Conservation (phyloP, 352 stramenopile species). For the Pythium aquatile region DNA sequence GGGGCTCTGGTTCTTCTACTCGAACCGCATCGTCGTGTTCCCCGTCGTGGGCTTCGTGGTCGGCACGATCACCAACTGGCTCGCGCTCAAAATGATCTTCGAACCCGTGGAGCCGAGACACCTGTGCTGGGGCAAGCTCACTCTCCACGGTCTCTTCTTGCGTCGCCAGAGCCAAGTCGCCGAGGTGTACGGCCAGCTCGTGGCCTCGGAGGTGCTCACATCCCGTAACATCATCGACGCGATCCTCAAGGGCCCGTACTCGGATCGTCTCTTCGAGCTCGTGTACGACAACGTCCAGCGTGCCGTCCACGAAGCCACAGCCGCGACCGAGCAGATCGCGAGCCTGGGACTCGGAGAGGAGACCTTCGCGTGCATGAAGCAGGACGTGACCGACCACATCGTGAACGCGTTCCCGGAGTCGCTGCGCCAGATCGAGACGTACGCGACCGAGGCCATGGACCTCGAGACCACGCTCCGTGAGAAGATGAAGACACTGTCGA, state of each 20-base stretch:
- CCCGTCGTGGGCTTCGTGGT: constrained; percentile 93
- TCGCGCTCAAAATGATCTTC: constrained; percentile 94
- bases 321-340: constrained; percentile 80
- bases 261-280: constrained; percentile 80
- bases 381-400: constrained; percentile 86
- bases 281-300: constrained; percentile 86
- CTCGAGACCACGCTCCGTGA: constrained; percentile 91
- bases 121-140: constrained; percentile 61
- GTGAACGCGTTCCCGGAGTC: constrained; percentile 87
- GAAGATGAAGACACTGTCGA: constrained; percentile 90
- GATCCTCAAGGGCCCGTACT: constrained; percentile 86
- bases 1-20: constrained; percentile 87
- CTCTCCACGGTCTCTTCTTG: constrained; percentile 94
- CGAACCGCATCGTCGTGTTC: constrained; percentile 82
- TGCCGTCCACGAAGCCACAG: constrained; percentile 73
- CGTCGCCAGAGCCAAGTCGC: constrained; percentile 90
- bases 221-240: constrained; percentile 87
- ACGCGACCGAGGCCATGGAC: constrained; percentile 91
- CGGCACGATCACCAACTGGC: constrained; percentile 95
- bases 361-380: constrained; percentile 83
- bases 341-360: constrained; percentile 80
- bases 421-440: constrained; percentile 90
- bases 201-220: constrained; percentile 82
- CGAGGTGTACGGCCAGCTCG: constrained; percentile 85
- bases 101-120: constrained; percentile 84